These are phyloP conservation scores for Chamaecyparis obtusa DNA, from an alignment of 75 land plant genomes.

Conservation along the genomic window DNA sequence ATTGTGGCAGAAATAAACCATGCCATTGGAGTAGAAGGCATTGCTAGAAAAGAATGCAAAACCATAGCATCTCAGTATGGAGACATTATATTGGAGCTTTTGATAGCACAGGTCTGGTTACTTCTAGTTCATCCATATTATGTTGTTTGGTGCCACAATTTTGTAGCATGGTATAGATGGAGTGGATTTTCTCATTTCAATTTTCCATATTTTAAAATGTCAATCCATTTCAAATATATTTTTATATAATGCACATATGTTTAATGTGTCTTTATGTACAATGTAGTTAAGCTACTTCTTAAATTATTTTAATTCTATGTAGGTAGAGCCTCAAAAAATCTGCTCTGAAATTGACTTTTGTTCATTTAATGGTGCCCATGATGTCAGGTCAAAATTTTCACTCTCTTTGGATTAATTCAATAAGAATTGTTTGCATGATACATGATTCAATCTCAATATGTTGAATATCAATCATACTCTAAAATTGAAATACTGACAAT, in stretches of 20 bases:
- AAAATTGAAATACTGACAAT: neutral
- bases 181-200: neutral
- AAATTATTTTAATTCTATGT: conserved; percentile 11
- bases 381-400: conserved; percentile 42
- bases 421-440: too few species aligned
- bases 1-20: conserved; percentile 80
- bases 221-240: neutral
- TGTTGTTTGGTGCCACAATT: neutral
- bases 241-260: neutral
- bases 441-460: neutral
- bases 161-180: neutral
- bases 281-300: neutral
- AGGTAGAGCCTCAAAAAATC: conserved; percentile 67
- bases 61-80: too few species aligned
- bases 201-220: neutral
- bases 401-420: neutral
- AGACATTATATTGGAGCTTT: too few species aligned
- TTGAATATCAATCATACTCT: neutral
- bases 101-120: too few species aligned
- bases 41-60: too few species aligned
- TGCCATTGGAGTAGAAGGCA: conserved; percentile 91
- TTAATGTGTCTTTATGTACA: neutral
- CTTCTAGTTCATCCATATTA: neutral
- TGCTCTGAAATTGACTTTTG: conserved; percentile 81
- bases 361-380: conserved; percentile 41